Evolutionary conservation across 164 flowering plant species (phyloP), one percentile per base, ranked within the genome.

Genomic region (Cinnamomum micranthum): DNA sequence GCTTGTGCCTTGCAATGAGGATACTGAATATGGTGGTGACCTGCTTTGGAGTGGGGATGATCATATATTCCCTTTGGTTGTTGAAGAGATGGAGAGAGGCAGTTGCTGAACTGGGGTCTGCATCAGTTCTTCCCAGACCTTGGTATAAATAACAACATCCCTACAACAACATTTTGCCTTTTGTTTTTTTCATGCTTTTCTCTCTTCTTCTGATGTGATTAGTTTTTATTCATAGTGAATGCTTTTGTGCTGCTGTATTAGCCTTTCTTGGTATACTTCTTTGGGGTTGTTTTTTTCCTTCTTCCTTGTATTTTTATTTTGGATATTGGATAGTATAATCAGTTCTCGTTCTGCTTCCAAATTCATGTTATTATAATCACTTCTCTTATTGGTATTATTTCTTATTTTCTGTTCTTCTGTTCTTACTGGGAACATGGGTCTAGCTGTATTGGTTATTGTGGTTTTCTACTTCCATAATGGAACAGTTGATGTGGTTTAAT

Each of bases 61-160:
- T 88, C 50, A 55, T 83, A 13, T 86, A 88, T 78, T 84, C 87
- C 7, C 87, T 88, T 17, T 88, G 91, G 91, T 80, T 87, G 14
- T 73, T 80, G 50, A 84, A 81, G 76, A 83, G 72, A 73, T 88
- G 89, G 91, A 50, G 70, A n/a, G 68, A 69, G 28, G 86, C 81
- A 2, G 70, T 81, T 62, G 31, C 77, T 35, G 69, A 79, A 47
- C 72, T 82, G 14, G 73, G 33, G 47, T 31, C 75, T 70, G 17
- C 22, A 3, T 2, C 78, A 0, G 11, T 4, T 71, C 51, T 83
- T 65, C 84, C 84, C 10, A 65, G 2, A 73, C 89, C 89, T 50
- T 86, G 89, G 89, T 88, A 75, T 1, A 5, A 52, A 13, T 71
- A 68, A 51, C 9, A 65, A 51, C 9, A 50, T n/a, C 66, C 41